These are phyloP conservation scores for Phaeophleospora eucalypticola DNA, from an alignment of 2,329 filamentous ascomycete species.

Conservation along the genomic window DNA sequence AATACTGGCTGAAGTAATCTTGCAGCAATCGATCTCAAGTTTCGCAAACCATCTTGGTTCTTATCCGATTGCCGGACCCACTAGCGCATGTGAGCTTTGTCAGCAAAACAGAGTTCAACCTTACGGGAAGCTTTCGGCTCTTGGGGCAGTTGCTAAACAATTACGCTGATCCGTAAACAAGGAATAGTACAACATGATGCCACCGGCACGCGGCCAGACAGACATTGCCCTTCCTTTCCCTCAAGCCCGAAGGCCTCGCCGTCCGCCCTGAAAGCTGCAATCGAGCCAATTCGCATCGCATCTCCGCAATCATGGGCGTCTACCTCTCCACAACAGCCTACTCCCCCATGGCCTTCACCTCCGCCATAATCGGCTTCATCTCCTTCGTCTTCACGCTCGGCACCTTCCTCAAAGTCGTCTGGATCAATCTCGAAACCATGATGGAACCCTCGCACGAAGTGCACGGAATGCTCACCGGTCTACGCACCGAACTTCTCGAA, in stretches of 20 bases:
- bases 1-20: too few species aligned
- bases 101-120: background rate
- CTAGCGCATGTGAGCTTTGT: too few species aligned
- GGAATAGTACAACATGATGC: background rate
- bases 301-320: constrained; percentile 27
- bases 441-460: constrained; percentile 37
- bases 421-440: constrained; percentile 38
- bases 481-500: constrained; percentile 41
- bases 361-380: constrained; percentile 39
- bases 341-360: constrained; percentile 35
- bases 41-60: too few species aligned
- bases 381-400: constrained; percentile 42
- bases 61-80: too few species aligned
- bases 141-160: background rate
- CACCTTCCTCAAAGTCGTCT: constrained; percentile 42
- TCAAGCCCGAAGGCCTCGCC: background rate
- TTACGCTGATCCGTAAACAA: constrained; percentile 3
- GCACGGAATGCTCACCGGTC: constrained; percentile 37
- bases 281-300: background rate
- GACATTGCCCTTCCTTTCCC: background rate
- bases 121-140: constrained; percentile 1
- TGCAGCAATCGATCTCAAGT: too few species aligned
- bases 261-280: background rate
- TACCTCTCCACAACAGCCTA: constrained; percentile 29
- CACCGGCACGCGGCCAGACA: background rate